A percentile compares a stretch with the other conserved stretches of the same genome.
Evolutionary conservation across 2,329 filamentous ascomycete genomes (phyloP).

Genomic region (Colletotrichum lindemuthianum): DNA sequence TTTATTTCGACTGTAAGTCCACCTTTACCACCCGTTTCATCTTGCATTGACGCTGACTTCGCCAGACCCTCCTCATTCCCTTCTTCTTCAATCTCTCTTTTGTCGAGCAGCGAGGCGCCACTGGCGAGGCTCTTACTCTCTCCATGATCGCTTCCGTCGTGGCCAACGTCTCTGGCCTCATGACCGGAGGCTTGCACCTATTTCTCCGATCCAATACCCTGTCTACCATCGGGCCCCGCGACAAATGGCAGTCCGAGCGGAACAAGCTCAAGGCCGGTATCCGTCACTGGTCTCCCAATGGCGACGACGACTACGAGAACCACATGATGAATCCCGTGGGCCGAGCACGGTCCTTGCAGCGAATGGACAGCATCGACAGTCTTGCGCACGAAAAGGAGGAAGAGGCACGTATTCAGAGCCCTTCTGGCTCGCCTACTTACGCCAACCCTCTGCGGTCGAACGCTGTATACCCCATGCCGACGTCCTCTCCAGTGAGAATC

Average conservation of each 20-base stretch:
- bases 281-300: slow-evolving; percentile 51
- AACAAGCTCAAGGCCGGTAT: slow-evolving; percentile 56
- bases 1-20: slow-evolving; percentile 66
- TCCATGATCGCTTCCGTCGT: slow-evolving; percentile 73
- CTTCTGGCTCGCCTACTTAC: slow-evolving; percentile 37
- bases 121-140: slow-evolving; percentile 57
- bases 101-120: slow-evolving; percentile 46
- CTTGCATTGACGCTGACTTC: slow-evolving; percentile 41
- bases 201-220: slow-evolving; percentile 73
- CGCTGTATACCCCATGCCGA: slow-evolving; percentile 41
- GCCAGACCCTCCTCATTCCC: slow-evolving; percentile 67
- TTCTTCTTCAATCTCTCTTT: slow-evolving; percentile 70
- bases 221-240: slow-evolving; percentile 61
- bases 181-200: slow-evolving; percentile 72
- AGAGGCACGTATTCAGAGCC: slow-evolving; percentile 43
- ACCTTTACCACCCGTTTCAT: background rate
- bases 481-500: slow-evolving; percentile 14
- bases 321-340: slow-evolving; percentile 49
- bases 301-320: slow-evolving; percentile 42
- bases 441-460: slow-evolving; percentile 45
- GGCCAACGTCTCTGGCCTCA: slow-evolving; percentile 72
- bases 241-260: slow-evolving; percentile 59
- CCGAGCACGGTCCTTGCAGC: slow-evolving; percentile 42
- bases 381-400: slow-evolving; percentile 47
- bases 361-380: slow-evolving; percentile 48